Base-by-base conservation (phyloP, 2,329 filamentous ascomycete genomes). In the Arthrobotrys entomopaga region DNA sequence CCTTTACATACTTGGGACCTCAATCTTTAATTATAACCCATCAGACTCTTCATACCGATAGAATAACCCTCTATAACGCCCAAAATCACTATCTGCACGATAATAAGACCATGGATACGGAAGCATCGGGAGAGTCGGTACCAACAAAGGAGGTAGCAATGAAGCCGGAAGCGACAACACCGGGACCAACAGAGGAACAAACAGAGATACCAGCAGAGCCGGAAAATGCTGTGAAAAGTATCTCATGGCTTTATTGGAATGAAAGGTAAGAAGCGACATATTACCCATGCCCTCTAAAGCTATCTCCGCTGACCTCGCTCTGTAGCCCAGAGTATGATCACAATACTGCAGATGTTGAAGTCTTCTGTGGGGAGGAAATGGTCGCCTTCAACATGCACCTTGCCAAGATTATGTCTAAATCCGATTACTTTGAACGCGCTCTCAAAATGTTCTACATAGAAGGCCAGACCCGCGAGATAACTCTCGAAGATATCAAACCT, bases 401-500 rank as follows among this genome's bases (percentile, higher is more conserved):
- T 2, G 16, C 26, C 11, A 26, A 22, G 7, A 26, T 63, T 2
- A 29, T 13, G n/a, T 3, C 16, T 8, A 22, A n/a, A 7, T 63
- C 46, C 0, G n/a, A 53, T 2, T 63, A 52, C 15, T 63, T 63
- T 20, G 46, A 42, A 53, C 46, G 46, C 3, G 26, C 29, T 5
- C 20, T 8, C n/a, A 42, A 24, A n/a, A 11, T 15, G 7, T 4
- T 11, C 4, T 63, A 26, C 26, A 5, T 42, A 16, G 59, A 63
- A 53, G 26, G 46, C n/a, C 26, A 24, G 5, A 42, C 15, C 4
- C 19, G 48, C 16, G 16, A 40, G 16, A 24, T 65, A 7, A 6
- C 7, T 3, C 20, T 65, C 1, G 40, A 49, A n/a, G 52, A 58
- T 26, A 65, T 65, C 20, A 43, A 50, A 15, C n/a, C 52, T 8